Conservation (phyloP, 208 protist species). For the Leishmania gerbilli region DNA sequence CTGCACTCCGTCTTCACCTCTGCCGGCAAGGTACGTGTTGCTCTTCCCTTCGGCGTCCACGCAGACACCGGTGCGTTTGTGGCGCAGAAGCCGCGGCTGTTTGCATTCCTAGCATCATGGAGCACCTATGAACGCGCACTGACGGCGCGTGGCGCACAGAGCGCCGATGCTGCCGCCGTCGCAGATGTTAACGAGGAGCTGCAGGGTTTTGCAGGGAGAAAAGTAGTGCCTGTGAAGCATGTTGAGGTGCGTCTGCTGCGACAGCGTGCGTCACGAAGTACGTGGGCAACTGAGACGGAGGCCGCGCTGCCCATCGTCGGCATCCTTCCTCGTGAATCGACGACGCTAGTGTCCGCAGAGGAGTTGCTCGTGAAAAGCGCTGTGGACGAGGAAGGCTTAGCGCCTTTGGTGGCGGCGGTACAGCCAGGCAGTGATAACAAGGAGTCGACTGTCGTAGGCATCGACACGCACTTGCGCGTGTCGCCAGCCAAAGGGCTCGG, state of each 20-base stretch:
- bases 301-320: conserved; percentile 16
- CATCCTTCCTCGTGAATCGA: conserved; percentile 23
- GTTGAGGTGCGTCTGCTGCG: conserved; percentile 35
- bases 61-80: neutral
- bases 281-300: conserved; percentile 14
- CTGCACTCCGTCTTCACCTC: conserved; percentile 4
- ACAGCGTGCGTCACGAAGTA: conserved; percentile 23
- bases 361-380: conserved; percentile 40
- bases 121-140: conserved; percentile 8
- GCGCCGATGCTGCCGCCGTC: neutral
- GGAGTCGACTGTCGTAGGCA: conserved; percentile 4
- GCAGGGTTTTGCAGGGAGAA: neutral
- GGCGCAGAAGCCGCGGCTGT: conserved; percentile 12
- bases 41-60: conserved; percentile 1
- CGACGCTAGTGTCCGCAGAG: conserved; percentile 22
- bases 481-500: neutral
- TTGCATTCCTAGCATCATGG: conserved; percentile 21
- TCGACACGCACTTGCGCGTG: conserved; percentile 10
- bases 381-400: conserved; percentile 18
- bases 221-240: conserved; percentile 11
- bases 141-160: neutral
- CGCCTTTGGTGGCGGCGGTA: conserved; percentile 10
- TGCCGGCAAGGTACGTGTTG: conserved; percentile 16
- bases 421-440: neutral
- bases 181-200: neutral